Percentiles rank a stretch among this genome's conserved stretches.
Evolutionary conservation across 768 basidiomycete species (phyloP).

Genomic region (Podaxis pistillaris): DNA sequence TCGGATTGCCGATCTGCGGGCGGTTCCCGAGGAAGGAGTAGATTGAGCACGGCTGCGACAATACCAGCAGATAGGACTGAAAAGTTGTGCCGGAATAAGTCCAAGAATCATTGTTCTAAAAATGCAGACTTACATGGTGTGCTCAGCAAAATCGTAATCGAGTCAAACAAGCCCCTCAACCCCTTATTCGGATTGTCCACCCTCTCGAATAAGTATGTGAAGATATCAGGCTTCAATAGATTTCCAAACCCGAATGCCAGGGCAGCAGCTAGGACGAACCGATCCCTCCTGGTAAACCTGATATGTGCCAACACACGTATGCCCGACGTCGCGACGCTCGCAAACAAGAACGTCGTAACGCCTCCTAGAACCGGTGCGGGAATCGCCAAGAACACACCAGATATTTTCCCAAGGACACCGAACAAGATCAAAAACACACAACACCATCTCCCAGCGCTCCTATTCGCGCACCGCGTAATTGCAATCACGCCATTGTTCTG

Average conservation of each 20-base stretch:
- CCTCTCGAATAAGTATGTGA: constrained; percentile 67
- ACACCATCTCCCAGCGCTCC: constrained; percentile 76
- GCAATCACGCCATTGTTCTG: constrained; percentile 86
- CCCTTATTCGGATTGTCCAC: constrained; percentile 52
- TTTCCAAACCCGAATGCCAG: constrained; percentile 71
- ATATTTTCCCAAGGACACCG: constrained; percentile 78
- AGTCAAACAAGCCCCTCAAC: constrained; percentile 67
- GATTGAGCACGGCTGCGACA: constrained; percentile 56
- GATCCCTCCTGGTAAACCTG: constrained; percentile 59
- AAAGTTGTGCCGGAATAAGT: neutral
- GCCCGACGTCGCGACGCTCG: constrained; percentile 70
- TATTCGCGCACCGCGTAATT: constrained; percentile 82
- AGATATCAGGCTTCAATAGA: constrained; percentile 62
- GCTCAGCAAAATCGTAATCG: constrained; percentile 76
- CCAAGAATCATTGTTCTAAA: neutral
- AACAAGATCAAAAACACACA: constrained; percentile 78
- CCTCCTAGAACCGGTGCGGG: constrained; percentile 82
- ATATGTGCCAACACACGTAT: constrained; percentile 64
- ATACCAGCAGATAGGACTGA: constrained; percentile 59
- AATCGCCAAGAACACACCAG: constrained; percentile 83
- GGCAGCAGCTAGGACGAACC: constrained; percentile 70
- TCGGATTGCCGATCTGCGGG: constrained; percentile 19
- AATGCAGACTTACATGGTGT: constrained; percentile 66
- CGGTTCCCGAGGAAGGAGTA: constrained; percentile 42
- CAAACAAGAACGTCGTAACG: constrained; percentile 86